Conservation (phyloP, 1,284 basidiomycete genomes). For the Leccinum fuscescens region DNA sequence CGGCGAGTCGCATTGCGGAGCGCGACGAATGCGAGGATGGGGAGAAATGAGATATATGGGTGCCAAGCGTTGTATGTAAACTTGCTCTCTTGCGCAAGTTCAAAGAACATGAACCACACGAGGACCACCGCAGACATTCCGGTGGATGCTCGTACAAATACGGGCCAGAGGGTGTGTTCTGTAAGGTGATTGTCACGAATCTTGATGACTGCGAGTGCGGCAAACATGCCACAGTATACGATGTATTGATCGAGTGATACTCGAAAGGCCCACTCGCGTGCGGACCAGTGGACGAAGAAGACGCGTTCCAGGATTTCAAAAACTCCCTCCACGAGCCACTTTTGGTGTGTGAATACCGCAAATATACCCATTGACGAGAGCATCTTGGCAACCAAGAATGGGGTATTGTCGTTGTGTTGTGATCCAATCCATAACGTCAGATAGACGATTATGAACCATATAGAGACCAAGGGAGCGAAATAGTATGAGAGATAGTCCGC, state of each 20-base stretch:
- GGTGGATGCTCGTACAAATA: slow-evolving; percentile 47
- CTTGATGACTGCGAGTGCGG: slow-evolving; percentile 74
- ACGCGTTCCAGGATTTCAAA: slow-evolving; percentile 65
- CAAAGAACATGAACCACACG: slow-evolving; percentile 81
- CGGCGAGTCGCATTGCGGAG: slow-evolving; percentile 74
- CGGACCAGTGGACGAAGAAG: slow-evolving; percentile 79
- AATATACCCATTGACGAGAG: slow-evolving; percentile 58
- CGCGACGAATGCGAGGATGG: slow-evolving; percentile 71
- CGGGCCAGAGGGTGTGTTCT: slow-evolving; percentile 67
- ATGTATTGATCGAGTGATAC: slow-evolving; percentile 86
- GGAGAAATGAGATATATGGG: slow-evolving; percentile 79
- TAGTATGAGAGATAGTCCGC: slow-evolving; percentile 89
- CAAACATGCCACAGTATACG: slow-evolving; percentile 83
- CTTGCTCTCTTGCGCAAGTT: slow-evolving; percentile 73
- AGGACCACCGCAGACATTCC: slow-evolving; percentile 53
- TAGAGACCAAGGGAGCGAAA: slow-evolving; percentile 79
- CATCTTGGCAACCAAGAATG: slow-evolving; percentile 73
- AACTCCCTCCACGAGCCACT: slow-evolving; percentile 59
- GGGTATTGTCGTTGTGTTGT: slow-evolving; percentile 68
- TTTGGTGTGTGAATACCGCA: slow-evolving; percentile 65
- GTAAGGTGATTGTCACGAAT: slow-evolving; percentile 69
- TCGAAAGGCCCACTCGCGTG: slow-evolving; percentile 83
- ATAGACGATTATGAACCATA: slow-evolving; percentile 87
- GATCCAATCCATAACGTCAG: slow-evolving; percentile 71
- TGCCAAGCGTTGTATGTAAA: slow-evolving; percentile 86